Conservation (phyloP, 768 basidiomycete species). For the Mrakia gelida region DNA sequence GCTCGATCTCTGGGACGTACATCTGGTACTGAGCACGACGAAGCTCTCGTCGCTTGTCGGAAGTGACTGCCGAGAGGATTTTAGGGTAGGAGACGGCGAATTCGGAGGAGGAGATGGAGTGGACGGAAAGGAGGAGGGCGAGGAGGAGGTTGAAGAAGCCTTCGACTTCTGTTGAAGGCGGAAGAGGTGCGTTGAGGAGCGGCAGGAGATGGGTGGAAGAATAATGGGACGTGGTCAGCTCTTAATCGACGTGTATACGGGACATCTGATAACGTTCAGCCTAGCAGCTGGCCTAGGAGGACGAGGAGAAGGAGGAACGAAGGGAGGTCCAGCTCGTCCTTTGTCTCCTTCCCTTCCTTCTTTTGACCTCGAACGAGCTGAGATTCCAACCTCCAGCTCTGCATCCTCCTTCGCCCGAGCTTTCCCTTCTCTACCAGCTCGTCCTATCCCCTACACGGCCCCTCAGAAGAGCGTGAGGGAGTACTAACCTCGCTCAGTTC, state of each 20-base stretch:
- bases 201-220: too few species aligned
- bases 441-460: neutral
- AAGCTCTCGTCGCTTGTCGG: constrained; percentile 52
- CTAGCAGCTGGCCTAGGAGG: too few species aligned
- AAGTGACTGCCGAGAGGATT: constrained; percentile 57
- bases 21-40: constrained; percentile 68
- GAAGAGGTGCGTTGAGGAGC: too few species aligned
- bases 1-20: constrained; percentile 53
- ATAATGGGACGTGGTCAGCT: too few species aligned
- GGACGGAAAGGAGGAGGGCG: constrained; percentile 64
- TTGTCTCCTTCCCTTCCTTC: too few species aligned
- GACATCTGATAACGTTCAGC: too few species aligned
- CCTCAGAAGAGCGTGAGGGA: neutral
- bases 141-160: constrained; percentile 82
- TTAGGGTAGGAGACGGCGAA: constrained; percentile 34
- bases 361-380: too few species aligned
- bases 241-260: too few species aligned
- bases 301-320: too few species aligned
- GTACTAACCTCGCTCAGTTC: constrained; percentile 65
- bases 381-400: too few species aligned
- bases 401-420: too few species aligned
- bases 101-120: constrained; percentile 42
- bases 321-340: too few species aligned
- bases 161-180: constrained; percentile 59
- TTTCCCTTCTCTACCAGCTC: neutral